Evolutionary conservation across 2,329 filamentous ascomycete species (phyloP).

Genomic region (Talaromyces sp.): DNA sequence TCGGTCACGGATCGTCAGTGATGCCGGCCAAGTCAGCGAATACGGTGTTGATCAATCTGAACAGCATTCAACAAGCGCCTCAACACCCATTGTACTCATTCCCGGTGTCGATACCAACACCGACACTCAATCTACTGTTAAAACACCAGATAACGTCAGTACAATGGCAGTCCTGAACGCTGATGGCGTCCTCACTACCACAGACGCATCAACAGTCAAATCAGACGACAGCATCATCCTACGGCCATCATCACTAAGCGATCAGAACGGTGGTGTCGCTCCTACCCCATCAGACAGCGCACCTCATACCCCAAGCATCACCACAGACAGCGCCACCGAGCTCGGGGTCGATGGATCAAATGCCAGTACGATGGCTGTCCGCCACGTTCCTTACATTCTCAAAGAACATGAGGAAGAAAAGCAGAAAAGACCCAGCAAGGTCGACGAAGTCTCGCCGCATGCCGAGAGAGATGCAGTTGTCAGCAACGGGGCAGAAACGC

Average conservation of each 20-base stretch:
- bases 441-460: not conserved
- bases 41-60: not conserved
- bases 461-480: not conserved
- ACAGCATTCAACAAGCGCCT: not conserved
- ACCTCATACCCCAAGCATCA: conserved; percentile 2
- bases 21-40: conserved; percentile 24
- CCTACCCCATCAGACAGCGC: not conserved
- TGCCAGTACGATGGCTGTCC: not conserved
- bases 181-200: conserved; percentile 26
- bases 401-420: not conserved
- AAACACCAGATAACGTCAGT: conserved; percentile 28
- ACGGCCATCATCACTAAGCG: not conserved
- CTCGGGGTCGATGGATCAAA: not conserved
- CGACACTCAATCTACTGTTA: not conserved
- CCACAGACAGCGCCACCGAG: not conserved
- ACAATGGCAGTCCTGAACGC: conserved; percentile 27
- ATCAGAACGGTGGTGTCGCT: not conserved
- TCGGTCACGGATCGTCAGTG: conserved; percentile 22
- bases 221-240: not conserved
- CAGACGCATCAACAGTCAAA: not conserved
- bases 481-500: not conserved
- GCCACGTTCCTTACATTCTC: conserved; percentile 6
- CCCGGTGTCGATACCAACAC: conserved; percentile 9
- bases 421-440: not conserved
- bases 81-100: conserved; percentile 1